These are phyloP conservation scores for Claviceps spartinae DNA, from an alignment of 2,329 filamentous ascomycete species.

Conservation along the genomic window DNA sequence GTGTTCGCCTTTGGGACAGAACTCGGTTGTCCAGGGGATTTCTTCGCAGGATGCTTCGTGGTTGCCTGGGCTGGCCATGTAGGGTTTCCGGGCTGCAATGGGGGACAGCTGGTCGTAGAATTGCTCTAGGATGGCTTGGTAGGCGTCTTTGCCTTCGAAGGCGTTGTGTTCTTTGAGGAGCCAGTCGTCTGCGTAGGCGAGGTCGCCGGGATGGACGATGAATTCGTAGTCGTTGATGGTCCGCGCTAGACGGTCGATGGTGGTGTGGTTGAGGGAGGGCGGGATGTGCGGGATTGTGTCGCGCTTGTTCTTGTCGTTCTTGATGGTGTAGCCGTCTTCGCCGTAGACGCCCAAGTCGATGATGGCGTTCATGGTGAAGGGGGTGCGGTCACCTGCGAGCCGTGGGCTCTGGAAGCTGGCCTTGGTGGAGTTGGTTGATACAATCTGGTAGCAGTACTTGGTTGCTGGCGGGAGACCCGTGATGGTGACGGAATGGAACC, in stretches of 20 bases:
- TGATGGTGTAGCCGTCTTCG: slow-evolving; percentile 18
- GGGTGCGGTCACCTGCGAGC: slow-evolving; percentile 36
- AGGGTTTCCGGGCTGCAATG: slow-evolving; percentile 38
- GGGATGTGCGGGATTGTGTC: slow-evolving; percentile 34
- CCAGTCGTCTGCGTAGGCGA: slow-evolving; percentile 48
- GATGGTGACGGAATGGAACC: slow-evolving; percentile 34
- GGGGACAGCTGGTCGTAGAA: slow-evolving; percentile 31
- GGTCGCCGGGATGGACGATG: slow-evolving; percentile 38
- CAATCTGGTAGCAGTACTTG: slow-evolving; percentile 47
- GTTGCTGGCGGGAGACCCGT: slow-evolving; percentile 33
- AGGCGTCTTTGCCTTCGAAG: slow-evolving; percentile 35
- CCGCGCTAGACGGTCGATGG: slow-evolving; percentile 38
- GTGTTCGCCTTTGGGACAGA: slow-evolving; percentile 38
- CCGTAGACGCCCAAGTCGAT: slow-evolving; percentile 36
- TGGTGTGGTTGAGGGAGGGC: slow-evolving; percentile 42
- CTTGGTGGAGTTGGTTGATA: slow-evolving; percentile 39
- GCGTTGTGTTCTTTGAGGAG: slow-evolving; percentile 30
- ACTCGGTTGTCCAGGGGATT: slow-evolving; percentile 19
- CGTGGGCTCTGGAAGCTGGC: slow-evolving; percentile 41
- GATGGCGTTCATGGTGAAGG: slow-evolving; percentile 37
- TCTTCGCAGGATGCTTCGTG: slow-evolving; percentile 41
- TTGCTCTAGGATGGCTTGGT: slow-evolving; percentile 40
- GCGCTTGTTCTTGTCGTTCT: slow-evolving; percentile 29
- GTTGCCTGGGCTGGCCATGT: slow-evolving; percentile 34
- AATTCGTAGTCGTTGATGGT: slow-evolving; percentile 43